Conservation (phyloP, 805 yeast genomes). For the Candida palmyrensis region DNA sequence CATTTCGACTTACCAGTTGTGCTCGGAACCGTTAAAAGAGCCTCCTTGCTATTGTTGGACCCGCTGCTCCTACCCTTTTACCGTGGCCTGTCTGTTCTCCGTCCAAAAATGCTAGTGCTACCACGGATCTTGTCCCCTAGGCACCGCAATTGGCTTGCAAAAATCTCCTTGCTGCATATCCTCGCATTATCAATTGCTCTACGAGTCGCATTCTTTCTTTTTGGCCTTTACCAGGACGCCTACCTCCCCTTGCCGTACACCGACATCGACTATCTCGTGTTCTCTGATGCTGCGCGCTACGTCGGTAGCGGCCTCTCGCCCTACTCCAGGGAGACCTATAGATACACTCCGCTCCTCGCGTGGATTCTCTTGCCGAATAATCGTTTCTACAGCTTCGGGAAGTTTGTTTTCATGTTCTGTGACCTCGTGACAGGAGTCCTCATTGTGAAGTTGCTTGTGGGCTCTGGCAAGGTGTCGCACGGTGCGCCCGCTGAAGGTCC, state of each 20-base stretch:
- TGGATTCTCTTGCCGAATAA: constrained; percentile 77
- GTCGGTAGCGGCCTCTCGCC: constrained; percentile 64
- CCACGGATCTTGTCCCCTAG: too few species aligned
- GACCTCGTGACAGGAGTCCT: constrained; percentile 79
- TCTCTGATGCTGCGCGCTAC: constrained; percentile 83
- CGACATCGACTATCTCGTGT: constrained; percentile 90
- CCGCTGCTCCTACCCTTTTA: too few species aligned
- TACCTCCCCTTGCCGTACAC: constrained; percentile 80
- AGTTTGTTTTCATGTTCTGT: constrained; percentile 66
- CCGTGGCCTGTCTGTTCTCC: too few species aligned
- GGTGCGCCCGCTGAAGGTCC: too few species aligned
- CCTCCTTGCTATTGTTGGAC: too few species aligned
- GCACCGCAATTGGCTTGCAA: too few species aligned
- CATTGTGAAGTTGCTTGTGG: constrained; percentile 31
- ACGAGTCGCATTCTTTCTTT: constrained; percentile 62
- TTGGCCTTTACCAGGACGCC: constrained; percentile 84
- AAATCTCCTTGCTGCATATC: too few species aligned
- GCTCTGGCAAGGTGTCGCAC: neutral
- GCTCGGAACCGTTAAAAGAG: too few species aligned
- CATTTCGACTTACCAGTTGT: too few species aligned
- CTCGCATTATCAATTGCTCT: constrained; percentile 15
- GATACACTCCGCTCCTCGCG: constrained; percentile 88
- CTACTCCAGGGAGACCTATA: constrained; percentile 77
- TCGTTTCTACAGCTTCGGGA: constrained; percentile 60
- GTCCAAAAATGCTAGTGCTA: too few species aligned